phyloP scores from a whole-genome alignment of 2,329 filamentous ascomycete genomes.

The Zasmidium citrigriseum region DNA sequence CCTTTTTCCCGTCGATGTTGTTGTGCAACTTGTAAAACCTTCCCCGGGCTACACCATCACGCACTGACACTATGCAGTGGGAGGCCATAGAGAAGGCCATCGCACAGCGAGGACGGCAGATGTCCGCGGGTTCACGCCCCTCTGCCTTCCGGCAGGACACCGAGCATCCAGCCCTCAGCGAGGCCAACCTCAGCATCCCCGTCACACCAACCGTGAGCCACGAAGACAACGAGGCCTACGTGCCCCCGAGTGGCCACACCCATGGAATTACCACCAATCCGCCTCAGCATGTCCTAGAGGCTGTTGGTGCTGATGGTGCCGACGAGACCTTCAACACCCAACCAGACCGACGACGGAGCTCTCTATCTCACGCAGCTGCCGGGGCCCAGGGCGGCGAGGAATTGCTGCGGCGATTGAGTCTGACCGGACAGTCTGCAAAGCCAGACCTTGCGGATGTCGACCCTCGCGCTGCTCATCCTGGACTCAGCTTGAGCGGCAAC shows the following conservation, averaged over 20 bases:
- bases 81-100: constrained; percentile 15
- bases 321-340: constrained; percentile 21
- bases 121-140: constrained; percentile 21
- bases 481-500: constrained; percentile 60
- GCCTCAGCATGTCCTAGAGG: constrained; percentile 23
- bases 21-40: not conserved
- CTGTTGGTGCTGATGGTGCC: constrained; percentile 19
- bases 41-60: not conserved
- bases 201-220: constrained; percentile 29
- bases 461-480: constrained; percentile 57
- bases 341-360: constrained; percentile 16
- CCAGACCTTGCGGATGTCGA: constrained; percentile 51
- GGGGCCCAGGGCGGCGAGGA: constrained; percentile 52
- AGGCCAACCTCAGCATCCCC: constrained; percentile 21
- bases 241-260: constrained; percentile 10
- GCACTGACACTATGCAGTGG: constrained; percentile 14
- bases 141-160: constrained; percentile 22
- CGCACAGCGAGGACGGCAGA: constrained; percentile 20
- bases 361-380: constrained; percentile 44
- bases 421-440: constrained; percentile 39
- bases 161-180: constrained; percentile 17
- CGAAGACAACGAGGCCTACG: constrained; percentile 17
- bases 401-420: constrained; percentile 55
- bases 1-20: not conserved
- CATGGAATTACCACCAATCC: constrained; percentile 7